A percentile compares a stretch with the other conserved stretches of the same genome.
These are phyloP conservation scores for Lasiodiplodia citricola DNA, from an alignment of 2,329 filamentous ascomycete species.

Conservation along the genomic window DNA sequence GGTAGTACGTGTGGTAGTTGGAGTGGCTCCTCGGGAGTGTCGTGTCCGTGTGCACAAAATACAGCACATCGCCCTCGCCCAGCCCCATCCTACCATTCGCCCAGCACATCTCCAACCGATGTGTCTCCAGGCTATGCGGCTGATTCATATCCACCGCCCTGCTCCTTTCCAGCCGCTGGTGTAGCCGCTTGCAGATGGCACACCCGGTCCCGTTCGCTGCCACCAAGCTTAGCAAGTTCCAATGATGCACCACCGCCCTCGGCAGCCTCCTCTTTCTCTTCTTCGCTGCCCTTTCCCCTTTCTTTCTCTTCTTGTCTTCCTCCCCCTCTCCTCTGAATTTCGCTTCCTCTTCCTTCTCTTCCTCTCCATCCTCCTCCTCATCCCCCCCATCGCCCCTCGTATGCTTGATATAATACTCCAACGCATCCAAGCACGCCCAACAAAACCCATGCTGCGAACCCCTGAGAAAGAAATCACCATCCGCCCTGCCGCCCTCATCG, in stretches of 20 bases:
- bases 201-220: background rate
- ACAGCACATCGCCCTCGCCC: background rate
- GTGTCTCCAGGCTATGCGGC: background rate
- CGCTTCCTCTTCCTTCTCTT: background rate
- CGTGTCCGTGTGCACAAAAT: background rate
- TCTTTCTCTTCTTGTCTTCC: background rate
- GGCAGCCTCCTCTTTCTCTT: background rate
- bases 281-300: background rate
- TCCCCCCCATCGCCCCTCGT: background rate
- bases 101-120: background rate
- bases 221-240: background rate
- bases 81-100: background rate
- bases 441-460: background rate
- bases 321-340: background rate
- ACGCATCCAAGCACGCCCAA: background rate
- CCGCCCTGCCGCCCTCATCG: background rate
- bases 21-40: background rate
- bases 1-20: constrained; percentile 1
- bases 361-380: background rate
- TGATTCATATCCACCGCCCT: background rate
- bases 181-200: background rate
- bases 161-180: background rate
- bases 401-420: background rate
- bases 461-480: background rate
- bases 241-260: background rate